Evolutionary conservation across 306 rosid genomes (phyloP), one percentile per base, ranked within the genome.

Genomic region (Inga laurina): DNA sequence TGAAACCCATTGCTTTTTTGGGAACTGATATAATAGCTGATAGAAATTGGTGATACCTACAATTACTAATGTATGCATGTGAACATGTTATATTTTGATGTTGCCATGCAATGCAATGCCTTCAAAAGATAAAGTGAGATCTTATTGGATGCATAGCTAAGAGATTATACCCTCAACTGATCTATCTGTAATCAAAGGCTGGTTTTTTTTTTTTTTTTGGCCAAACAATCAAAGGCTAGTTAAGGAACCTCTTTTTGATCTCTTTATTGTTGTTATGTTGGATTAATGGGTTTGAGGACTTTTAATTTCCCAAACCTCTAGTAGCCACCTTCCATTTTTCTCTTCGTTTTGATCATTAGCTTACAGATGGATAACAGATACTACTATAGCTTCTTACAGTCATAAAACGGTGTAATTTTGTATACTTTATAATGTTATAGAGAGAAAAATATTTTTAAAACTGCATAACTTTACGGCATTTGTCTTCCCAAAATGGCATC

Each of bases 141-240:
- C 85, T 4, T 9, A 76, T 72, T 88, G 76, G 82, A 82, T 80
- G 76, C 83, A 80, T 34, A 75, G 46, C 71, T 69, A 52, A 62
- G 18, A 66, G 62, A 81, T 78, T 27, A 74, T 52, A 74, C 32
- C 30, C 77, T 24, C 21, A 82, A 44, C 74, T 59, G 14, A 59
- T 37, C 37, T 62, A 44, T 70, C n/a, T 43, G 30, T 48, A 45
- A 67, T 32, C 48, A 81, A 84, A 30, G 67, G 67, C 19, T 44
- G 6, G 6, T 39, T 39, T 27, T 27, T 27, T 27, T 27, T 27
- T 27, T 27, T 27, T 27, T 27, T 27, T 27, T 27, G 30, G 30
- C 30, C 30, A 27, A 27, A 27, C 30, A 45, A 67, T 32, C 48
- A 81, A 84, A 30, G 67, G 67, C 19, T 44, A 39, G 6, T 39